Conservation (phyloP, 768 basidiomycete species). For the Mrakia blollopis region DNA sequence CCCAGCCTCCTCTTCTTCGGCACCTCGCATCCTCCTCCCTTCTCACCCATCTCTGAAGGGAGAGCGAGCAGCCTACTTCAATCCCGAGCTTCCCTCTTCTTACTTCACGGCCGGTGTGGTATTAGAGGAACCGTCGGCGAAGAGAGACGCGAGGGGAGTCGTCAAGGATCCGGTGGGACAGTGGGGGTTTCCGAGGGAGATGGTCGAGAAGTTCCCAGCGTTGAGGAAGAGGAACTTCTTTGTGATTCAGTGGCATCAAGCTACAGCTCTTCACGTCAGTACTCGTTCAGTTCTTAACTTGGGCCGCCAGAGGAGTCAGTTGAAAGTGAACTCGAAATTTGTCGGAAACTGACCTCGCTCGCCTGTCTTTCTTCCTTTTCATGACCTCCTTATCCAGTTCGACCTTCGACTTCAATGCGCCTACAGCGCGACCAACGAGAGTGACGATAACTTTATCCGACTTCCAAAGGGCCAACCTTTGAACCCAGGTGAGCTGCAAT, state of each 20-base stretch:
- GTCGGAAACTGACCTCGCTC: neutral
- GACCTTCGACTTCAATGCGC: slow-evolving; percentile 12
- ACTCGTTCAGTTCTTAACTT: neutral
- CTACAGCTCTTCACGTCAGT: slow-evolving; percentile 2
- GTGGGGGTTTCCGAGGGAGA: neutral
- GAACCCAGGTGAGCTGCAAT: neutral
- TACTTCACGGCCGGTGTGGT: neutral
- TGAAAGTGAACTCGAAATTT: neutral
- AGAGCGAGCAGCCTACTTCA: neutral
- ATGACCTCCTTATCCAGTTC: neutral
- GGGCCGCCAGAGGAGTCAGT: too few species aligned
- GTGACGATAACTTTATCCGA: neutral
- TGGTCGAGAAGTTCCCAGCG: neutral
- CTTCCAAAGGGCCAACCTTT: neutral
- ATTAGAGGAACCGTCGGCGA: neutral
- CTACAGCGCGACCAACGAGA: neutral
- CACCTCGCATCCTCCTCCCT: neutral
- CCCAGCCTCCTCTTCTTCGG: neutral
- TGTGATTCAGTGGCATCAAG: slow-evolving; percentile 18
- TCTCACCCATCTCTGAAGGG: neutral
- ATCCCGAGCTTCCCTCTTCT: neutral
- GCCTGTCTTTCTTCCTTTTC: neutral
- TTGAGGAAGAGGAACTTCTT: neutral
- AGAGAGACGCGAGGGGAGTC: neutral
- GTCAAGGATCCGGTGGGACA: neutral